Base-by-base conservation (phyloP, 495 filamentous ascomycete genomes). In the Daldinia concentrica region DNA sequence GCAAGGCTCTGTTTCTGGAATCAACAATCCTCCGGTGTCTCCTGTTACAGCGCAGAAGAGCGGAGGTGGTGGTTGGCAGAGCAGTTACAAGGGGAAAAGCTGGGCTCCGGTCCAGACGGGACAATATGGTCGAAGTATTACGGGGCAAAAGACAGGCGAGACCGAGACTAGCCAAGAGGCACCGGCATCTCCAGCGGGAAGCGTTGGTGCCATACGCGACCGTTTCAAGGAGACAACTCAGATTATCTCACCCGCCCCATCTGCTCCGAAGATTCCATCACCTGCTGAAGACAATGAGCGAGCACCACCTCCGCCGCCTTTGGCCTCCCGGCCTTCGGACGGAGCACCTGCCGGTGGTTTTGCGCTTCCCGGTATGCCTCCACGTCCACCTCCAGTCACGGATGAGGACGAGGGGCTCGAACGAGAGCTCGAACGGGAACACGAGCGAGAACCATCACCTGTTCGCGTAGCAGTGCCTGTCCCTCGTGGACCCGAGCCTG, bases 381-480 rank as follows among this genome's bases (percentile, higher is more conserved):
- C 85, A 51, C 83, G 87, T 15, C 86, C 88, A n/a, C 77, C 83
- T 19, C 83, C 86, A 39, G 74, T 81, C 12, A 82, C 86, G 51
- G 84, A 86, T 22, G 83, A 88, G 22, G 83, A 88, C 54, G 83
- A 90, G 41, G 77, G 83, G 19, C 17, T 22, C 43, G 43, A 48
- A 24, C 43, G 43, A 48, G 43, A 48, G 24, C 43, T 24, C 56
- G 79, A 83, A 66, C 76, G 78, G 60, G 79, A 83, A 64, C 73
- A 79, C 72, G 73, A 84, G 62, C 74, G 70, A 81, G 86, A 70
- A 77, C 88, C 68, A 68, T 95, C 93, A 3, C 95, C 96, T 11
- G 90, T 97, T 66, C 91, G 92, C 43, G 85, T 98, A 71, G 94
- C 93, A 19, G 90, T 96, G 82, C 96, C 95, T 1, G 91, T 98